These are phyloP conservation scores for Bullera alba DNA, from an alignment of 768 basidiomycete species.

Conservation along the genomic window DNA sequence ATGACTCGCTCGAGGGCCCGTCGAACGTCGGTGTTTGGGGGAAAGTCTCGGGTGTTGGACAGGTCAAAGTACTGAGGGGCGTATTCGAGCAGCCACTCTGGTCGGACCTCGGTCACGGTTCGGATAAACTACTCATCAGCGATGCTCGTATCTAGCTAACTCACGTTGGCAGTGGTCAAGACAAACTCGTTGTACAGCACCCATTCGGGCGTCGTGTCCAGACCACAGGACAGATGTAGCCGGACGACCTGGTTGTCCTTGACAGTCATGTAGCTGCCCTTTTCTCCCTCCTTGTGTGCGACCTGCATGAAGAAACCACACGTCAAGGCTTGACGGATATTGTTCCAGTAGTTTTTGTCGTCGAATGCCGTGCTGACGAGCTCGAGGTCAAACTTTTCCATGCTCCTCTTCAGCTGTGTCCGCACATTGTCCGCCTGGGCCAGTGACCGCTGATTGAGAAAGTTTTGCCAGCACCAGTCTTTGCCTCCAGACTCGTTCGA, in stretches of 20 bases:
- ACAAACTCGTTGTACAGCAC: conserved; percentile 93
- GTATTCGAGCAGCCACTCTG: conserved; percentile 74
- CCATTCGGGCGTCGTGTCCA: conserved; percentile 85
- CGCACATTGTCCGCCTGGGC: conserved; percentile 91
- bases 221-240: conserved; percentile 78
- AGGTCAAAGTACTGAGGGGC: conserved; percentile 66
- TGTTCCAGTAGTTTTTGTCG: conserved; percentile 62
- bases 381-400: conserved; percentile 84
- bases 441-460: conserved; percentile 72
- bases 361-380: conserved; percentile 60
- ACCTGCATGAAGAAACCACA: conserved; percentile 98
- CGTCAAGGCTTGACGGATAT: conserved; percentile 74
- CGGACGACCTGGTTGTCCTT: conserved; percentile 89
- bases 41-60: conserved; percentile 50
- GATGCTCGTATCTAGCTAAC: conserved; percentile 9
- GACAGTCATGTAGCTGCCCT: conserved; percentile 74
- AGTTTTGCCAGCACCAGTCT: conserved; percentile 88
- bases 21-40: conserved; percentile 48
- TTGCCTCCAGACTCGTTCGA: conserved; percentile 63
- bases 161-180: conserved; percentile 60
- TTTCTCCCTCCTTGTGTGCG: conserved; percentile 89
- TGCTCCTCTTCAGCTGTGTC: conserved; percentile 73
- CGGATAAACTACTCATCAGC: conserved; percentile 61
- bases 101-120: conserved; percentile 75
- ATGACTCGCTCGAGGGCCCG: conserved; percentile 55